These are phyloP conservation scores for Polyplosphaeria fusca DNA, from an alignment of 495 filamentous ascomycete genomes.

Conservation along the genomic window DNA sequence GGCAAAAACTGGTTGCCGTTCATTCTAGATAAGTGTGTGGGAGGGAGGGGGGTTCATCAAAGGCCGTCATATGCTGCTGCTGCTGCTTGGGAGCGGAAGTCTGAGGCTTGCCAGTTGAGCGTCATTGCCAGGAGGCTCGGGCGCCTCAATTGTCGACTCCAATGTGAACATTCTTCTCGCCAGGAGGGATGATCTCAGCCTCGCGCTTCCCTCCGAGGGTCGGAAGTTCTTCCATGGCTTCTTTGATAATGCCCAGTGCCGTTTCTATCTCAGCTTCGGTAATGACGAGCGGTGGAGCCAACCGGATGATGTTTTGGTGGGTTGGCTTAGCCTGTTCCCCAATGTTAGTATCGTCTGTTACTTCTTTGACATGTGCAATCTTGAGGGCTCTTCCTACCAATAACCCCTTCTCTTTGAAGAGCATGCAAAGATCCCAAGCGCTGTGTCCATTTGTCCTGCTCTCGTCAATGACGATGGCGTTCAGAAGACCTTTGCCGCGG, in stretches of 20 bases:
- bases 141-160: slow-evolving; percentile 51
- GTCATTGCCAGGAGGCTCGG: no score
- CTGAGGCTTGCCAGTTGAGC: no score
- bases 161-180: slow-evolving; percentile 70
- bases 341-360: slow-evolving; percentile 25
- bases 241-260: slow-evolving; percentile 42
- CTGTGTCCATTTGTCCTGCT: slow-evolving; percentile 74
- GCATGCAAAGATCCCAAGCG: slow-evolving; percentile 96
- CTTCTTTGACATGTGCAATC: slow-evolving; percentile 42
- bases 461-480: slow-evolving; percentile 97
- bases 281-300: slow-evolving; percentile 46
- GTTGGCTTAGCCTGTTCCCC: slow-evolving; percentile 84
- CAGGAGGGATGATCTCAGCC: slow-evolving; percentile 83
- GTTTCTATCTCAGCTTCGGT: slow-evolving; percentile 42
- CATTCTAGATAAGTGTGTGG: no score
- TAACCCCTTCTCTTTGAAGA: slow-evolving; percentile 93
- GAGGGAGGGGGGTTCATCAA: no score
- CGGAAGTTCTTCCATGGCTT: slow-evolving; percentile 43
- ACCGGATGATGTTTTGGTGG: slow-evolving; percentile 83
- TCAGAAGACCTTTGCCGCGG: slow-evolving; percentile 90
- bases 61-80: no score
- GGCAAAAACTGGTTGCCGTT: no score
- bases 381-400: slow-evolving; percentile 62
- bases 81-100: no score
- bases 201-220: slow-evolving; percentile 62